Conservation (phyloP, 2,329 filamentous ascomycete species). For the Xylaria multiplex region DNA sequence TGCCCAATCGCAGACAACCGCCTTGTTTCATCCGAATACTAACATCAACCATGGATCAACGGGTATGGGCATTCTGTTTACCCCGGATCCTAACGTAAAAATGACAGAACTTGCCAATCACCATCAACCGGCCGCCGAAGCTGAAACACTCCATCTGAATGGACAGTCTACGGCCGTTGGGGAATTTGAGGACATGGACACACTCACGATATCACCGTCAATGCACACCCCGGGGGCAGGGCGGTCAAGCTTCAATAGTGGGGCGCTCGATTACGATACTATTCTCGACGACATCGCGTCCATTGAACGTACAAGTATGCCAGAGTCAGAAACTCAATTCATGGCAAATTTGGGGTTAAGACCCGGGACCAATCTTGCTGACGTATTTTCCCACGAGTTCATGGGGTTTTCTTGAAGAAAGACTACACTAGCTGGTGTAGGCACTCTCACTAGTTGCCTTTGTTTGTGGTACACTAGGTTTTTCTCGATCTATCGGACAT, state of each 20-base stretch:
- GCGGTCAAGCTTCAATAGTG: constrained; percentile 42
- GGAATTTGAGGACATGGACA: constrained; percentile 19
- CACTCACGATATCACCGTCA: constrained; percentile 14
- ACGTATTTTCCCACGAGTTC: constrained; percentile 48
- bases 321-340: constrained; percentile 69
- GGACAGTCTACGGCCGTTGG: not conserved
- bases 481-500: not conserved
- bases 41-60: constrained; percentile 7
- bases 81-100: constrained; percentile 14
- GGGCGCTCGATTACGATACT: constrained; percentile 59
- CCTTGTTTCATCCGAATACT: constrained; percentile 17
- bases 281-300: constrained; percentile 63
- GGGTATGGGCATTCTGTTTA: constrained; percentile 13
- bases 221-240: constrained; percentile 28
- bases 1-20: not conserved
- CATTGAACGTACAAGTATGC: constrained; percentile 59
- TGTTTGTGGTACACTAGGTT: not conserved
- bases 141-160: constrained; percentile 14
- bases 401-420: constrained; percentile 37
- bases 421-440: not conserved
- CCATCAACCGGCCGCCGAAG: constrained; percentile 11
- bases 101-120: constrained; percentile 13
- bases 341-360: constrained; percentile 74
- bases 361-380: constrained; percentile 68
- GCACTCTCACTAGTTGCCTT: not conserved